phyloP scores from a whole-genome alignment of 2,329 filamentous ascomycete species.

The Conoideocrella luteorostrata region DNA sequence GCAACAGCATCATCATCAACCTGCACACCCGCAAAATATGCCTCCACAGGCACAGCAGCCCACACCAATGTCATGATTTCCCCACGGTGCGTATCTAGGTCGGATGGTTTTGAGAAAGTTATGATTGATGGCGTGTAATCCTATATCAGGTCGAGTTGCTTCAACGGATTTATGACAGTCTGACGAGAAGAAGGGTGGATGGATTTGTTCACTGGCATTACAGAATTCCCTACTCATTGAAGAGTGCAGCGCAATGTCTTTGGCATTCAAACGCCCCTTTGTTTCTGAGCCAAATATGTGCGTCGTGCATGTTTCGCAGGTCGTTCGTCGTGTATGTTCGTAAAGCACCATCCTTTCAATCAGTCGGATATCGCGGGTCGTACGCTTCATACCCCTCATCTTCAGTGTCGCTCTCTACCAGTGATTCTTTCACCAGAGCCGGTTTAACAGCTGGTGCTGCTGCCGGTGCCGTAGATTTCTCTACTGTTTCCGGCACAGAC shows the following conservation, averaged over 20 bases:
- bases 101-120: too few relatives aligned
- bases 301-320: too few relatives aligned
- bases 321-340: too few relatives aligned
- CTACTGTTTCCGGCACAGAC: constrained; percentile 33
- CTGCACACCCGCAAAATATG: constrained; percentile 4
- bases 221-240: neutral
- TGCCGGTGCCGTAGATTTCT: neutral
- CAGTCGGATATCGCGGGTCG: constrained; percentile 53
- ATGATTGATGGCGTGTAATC: neutral
- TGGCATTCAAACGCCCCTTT: too few relatives aligned
- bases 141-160: neutral
- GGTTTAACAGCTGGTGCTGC: constrained; percentile 20
- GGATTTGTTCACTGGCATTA: neutral
- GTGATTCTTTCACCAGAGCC: constrained; percentile 15
- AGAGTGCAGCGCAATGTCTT: neutral
- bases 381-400: constrained; percentile 68
- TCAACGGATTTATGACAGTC: neutral
- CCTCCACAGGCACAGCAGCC: neutral
- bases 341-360: constrained; percentile 39
- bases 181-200: neutral
- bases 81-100: neutral
- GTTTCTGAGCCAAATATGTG: too few relatives aligned
- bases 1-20: constrained; percentile 3
- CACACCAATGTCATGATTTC: constrained; percentile 1
- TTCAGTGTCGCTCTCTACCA: constrained; percentile 57